Percentiles rank a stretch among this genome's conserved stretches.
phyloP scores from a whole-genome alignment of 164 flowering plant genomes.

The Umbilicus rupestris region DNA sequence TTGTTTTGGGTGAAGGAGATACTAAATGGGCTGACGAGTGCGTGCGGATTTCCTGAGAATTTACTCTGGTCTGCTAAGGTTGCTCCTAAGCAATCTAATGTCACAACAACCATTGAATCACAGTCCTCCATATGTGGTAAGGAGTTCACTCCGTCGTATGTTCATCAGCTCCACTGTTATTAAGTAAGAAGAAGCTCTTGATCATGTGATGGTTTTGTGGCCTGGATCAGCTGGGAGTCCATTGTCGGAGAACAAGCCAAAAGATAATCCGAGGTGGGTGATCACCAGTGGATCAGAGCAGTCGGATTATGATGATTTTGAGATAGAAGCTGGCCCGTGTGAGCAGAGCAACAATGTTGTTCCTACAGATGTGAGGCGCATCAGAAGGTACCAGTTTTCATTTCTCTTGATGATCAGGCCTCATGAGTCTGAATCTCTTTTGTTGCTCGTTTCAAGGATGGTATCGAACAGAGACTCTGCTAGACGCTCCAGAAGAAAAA shows the following conservation, averaged over 20 bases:
- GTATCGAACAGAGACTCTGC: slow-evolving; percentile 80
- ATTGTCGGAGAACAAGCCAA: slow-evolving; percentile 30
- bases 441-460: slow-evolving; percentile 36
- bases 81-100: slow-evolving; percentile 2
- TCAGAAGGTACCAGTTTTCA: slow-evolving; percentile 71
- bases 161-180: background rate
- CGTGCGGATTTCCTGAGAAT: slow-evolving; percentile 5
- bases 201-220: too few relatives aligned
- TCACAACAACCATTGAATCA: slow-evolving; percentile 6
- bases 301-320: slow-evolving; percentile 54
- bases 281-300: slow-evolving; percentile 55
- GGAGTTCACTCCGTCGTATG: too few relatives aligned
- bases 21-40: background rate
- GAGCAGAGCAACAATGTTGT: slow-evolving; percentile 49
- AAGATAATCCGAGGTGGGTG: slow-evolving; percentile 26
- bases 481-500: slow-evolving; percentile 71
- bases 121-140: slow-evolving; percentile 10
- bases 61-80: slow-evolving; percentile 2
- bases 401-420: too few relatives aligned
- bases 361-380: slow-evolving; percentile 32
- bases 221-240: slow-evolving; percentile 42
- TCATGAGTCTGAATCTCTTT: background rate
- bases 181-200: too few relatives aligned
- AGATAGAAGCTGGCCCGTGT: too few relatives aligned
- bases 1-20: background rate